phyloP scores from a whole-genome alignment of 176 grass and related monocot species.

The Aegilops longissima region DNA sequence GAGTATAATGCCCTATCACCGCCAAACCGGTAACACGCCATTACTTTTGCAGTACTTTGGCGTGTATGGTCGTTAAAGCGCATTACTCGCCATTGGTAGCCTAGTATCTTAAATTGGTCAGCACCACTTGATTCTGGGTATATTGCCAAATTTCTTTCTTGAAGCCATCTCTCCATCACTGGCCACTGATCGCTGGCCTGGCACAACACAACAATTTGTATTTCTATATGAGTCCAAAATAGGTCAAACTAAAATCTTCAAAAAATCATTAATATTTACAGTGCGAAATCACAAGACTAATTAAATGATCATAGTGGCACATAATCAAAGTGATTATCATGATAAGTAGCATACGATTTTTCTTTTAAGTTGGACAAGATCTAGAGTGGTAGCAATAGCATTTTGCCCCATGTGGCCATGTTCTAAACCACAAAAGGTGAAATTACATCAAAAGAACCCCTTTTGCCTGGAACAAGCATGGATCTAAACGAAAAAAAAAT shows the following conservation, averaged over 20 bases:
- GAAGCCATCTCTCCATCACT: constrained; percentile 63
- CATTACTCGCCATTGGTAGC: constrained; percentile 90
- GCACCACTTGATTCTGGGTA: constrained; percentile 39
- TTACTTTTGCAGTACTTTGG: constrained; percentile 83
- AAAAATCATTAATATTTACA: background rate
- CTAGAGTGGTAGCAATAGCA: background rate
- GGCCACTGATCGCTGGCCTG: constrained; percentile 56
- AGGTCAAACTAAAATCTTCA: background rate
- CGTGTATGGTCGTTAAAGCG: constrained; percentile 83
- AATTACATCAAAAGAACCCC: background rate
- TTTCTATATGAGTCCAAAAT: background rate
- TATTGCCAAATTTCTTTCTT: constrained; percentile 59
- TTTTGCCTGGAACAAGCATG: background rate
- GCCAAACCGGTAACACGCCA: constrained; percentile 60
- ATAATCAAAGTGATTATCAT: background rate
- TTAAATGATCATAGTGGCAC: background rate
- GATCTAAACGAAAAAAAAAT: background rate
- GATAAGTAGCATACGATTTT: background rate
- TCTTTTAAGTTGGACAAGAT: too few relatives aligned
- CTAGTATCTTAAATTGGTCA: constrained; percentile 71
- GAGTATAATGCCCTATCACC: constrained; percentile 51
- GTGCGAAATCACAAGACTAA: background rate
- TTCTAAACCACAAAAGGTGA: background rate
- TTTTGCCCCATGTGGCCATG: background rate
- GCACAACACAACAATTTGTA: background rate